phyloP scores from a whole-genome alignment of 331 rosid species.

The Malus hybrid region DNA sequence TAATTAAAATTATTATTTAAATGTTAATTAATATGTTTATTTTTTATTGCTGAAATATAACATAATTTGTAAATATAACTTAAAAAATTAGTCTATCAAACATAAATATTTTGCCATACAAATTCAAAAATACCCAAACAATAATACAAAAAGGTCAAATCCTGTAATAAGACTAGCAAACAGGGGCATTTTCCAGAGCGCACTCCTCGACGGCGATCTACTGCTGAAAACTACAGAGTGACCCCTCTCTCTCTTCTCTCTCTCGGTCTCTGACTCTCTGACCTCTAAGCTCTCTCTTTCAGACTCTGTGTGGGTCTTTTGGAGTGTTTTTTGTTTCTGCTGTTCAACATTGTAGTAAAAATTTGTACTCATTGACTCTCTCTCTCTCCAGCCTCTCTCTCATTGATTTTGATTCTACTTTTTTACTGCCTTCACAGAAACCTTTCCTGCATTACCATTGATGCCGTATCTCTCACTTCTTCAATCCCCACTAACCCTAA shows the following conservation, averaged over 20 bases:
- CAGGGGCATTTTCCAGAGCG: background rate
- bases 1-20: no score
- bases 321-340: background rate
- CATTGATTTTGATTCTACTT: background rate
- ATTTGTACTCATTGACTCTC: background rate
- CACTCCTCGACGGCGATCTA: constrained; percentile 16
- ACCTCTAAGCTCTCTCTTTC: no score
- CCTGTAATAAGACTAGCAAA: background rate
- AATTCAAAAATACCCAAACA: background rate
- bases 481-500: background rate
- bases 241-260: background rate
- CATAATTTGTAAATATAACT: no score
- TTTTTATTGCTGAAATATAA: no score
- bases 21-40: no score
- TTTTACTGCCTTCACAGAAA: background rate
- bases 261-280: background rate
- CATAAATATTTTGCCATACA: no score
- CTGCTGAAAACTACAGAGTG: constrained; percentile 2
- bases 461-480: background rate
- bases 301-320: background rate
- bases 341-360: background rate
- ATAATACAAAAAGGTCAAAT: background rate
- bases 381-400: background rate
- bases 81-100: no score
- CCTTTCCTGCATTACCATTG: background rate